These are phyloP conservation scores for Fusarium transvaalense DNA, from an alignment of 2,329 filamentous ascomycete genomes.

Conservation along the genomic window DNA sequence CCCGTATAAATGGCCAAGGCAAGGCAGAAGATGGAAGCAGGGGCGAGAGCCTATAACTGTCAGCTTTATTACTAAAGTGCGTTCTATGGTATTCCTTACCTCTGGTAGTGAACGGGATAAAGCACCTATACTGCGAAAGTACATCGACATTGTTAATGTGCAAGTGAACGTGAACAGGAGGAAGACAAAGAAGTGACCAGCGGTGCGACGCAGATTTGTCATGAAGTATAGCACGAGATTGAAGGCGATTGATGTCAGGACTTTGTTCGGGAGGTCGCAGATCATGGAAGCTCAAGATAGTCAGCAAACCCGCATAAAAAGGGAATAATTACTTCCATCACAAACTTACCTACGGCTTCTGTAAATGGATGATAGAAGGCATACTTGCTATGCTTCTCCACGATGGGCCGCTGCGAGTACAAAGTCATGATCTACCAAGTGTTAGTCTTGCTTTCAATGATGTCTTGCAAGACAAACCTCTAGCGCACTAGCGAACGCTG, in stretches of 20 bases:
- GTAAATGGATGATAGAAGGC: constrained; percentile 53
- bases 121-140: constrained; percentile 58
- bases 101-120: background rate
- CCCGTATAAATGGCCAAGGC: constrained; percentile 57
- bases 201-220: constrained; percentile 58
- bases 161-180: constrained; percentile 58
- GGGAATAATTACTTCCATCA: too few species aligned
- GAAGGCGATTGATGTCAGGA: constrained; percentile 55
- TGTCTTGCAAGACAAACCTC: constrained; percentile 36
- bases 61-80: background rate
- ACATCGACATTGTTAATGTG: constrained; percentile 47
- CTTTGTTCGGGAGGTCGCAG: constrained; percentile 57
- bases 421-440: constrained; percentile 11
- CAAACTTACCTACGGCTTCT: constrained; percentile 44
- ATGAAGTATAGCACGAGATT: constrained; percentile 64
- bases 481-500: constrained; percentile 57
- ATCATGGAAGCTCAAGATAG: constrained; percentile 47
- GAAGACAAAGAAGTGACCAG: constrained; percentile 62
- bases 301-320: background rate
- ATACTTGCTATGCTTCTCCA: constrained; percentile 54
- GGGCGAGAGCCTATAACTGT: constrained; percentile 55
- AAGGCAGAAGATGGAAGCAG: constrained; percentile 54
- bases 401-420: constrained; percentile 50
- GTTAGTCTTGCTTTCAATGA: background rate
- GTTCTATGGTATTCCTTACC: background rate